phyloP scores from a whole-genome alignment of 768 basidiomycete genomes.

The Lactarius pseudohatsudake region DNA sequence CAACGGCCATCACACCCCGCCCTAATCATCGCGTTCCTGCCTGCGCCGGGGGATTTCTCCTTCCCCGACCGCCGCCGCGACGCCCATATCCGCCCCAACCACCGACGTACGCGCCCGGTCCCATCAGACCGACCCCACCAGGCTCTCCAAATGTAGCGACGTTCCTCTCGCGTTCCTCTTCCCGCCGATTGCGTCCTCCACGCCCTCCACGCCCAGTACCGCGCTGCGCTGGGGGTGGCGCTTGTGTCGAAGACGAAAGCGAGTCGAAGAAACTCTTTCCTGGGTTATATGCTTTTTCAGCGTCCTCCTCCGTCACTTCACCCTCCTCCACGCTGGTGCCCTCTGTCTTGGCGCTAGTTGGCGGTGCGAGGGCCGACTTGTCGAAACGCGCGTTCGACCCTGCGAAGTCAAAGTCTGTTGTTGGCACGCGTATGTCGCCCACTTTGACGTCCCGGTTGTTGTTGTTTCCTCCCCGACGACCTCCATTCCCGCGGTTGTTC shows the following conservation, averaged over 20 bases:
- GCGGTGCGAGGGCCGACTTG: conserved; percentile 53
- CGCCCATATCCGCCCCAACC: conserved; percentile 74
- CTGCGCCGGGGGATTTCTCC: conserved; percentile 35
- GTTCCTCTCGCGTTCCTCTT: conserved; percentile 83
- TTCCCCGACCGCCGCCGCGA: conserved; percentile 45
- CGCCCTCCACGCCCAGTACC: conserved; percentile 47
- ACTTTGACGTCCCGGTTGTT: conserved; percentile 33
- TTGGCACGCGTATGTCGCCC: conserved; percentile 55
- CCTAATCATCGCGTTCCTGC: conserved; percentile 21
- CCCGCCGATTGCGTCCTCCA: conserved; percentile 66
- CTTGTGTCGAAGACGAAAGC: conserved; percentile 49
- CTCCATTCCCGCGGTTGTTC: conserved; percentile 42
- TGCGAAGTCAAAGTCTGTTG: conserved; percentile 81
- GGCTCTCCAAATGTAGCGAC: conserved; percentile 88
- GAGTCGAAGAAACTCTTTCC: conserved; percentile 82
- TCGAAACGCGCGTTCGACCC: conserved; percentile 78
- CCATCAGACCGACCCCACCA: conserved; percentile 74
- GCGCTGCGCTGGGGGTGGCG: conserved; percentile 36
- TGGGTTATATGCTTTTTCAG: conserved; percentile 65
- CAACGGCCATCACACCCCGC: background rate
- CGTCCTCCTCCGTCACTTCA: conserved; percentile 38
- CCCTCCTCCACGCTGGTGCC: conserved; percentile 38
- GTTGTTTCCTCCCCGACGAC: conserved; percentile 27
- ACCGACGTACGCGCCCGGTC: conserved; percentile 75
- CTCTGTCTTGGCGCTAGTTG: conserved; percentile 32